A percentile compares a stretch with the other conserved stretches of the same genome.
Conservation (phyloP, 2,329 filamentous ascomycete genomes). For the Coniochaeta sp. region DNA sequence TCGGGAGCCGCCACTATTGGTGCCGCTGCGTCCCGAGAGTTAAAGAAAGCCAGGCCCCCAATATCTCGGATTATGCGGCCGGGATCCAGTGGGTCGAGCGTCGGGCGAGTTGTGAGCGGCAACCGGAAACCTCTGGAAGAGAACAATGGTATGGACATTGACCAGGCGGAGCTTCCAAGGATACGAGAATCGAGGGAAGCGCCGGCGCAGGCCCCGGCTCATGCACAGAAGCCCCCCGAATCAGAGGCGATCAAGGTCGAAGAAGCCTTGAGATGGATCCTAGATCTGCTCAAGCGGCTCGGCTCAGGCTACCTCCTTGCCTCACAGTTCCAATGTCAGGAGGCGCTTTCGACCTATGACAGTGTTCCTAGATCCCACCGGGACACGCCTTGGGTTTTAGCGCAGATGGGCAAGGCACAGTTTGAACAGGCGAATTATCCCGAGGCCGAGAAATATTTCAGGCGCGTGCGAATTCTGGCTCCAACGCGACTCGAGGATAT, state of each 20-base stretch:
- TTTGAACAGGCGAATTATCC: constrained; percentile 84
- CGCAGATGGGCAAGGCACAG: constrained; percentile 82
- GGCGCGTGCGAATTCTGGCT: constrained; percentile 68
- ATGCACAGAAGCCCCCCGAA: constrained; percentile 31
- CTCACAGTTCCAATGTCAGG: constrained; percentile 69
- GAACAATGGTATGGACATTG: constrained; percentile 61
- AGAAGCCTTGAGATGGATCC: constrained; percentile 67
- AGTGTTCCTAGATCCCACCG: constrained; percentile 67
- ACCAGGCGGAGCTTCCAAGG: constrained; percentile 54
- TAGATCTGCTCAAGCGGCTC: constrained; percentile 77
- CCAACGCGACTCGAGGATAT: constrained; percentile 86
- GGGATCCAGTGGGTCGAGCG: constrained; percentile 57
- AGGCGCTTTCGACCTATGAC: constrained; percentile 68
- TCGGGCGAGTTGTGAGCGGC: constrained; percentile 82
- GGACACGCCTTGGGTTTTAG: constrained; percentile 88
- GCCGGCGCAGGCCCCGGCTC: constrained; percentile 25
- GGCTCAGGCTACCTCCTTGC: constrained; percentile 73
- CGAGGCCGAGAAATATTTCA: constrained; percentile 82
- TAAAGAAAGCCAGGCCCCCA: constrained; percentile 78
- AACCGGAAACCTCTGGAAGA: constrained; percentile 71
- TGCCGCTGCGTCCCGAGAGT: constrained; percentile 58
- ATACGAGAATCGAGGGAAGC: constrained; percentile 29
- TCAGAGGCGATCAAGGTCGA: constrained; percentile 58
- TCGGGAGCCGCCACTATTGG: constrained; percentile 50
- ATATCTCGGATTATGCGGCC: constrained; percentile 59